Evolutionary conservation across 352 stramenopile species (phyloP).

Genomic region (Phytophthora cactorum): DNA sequence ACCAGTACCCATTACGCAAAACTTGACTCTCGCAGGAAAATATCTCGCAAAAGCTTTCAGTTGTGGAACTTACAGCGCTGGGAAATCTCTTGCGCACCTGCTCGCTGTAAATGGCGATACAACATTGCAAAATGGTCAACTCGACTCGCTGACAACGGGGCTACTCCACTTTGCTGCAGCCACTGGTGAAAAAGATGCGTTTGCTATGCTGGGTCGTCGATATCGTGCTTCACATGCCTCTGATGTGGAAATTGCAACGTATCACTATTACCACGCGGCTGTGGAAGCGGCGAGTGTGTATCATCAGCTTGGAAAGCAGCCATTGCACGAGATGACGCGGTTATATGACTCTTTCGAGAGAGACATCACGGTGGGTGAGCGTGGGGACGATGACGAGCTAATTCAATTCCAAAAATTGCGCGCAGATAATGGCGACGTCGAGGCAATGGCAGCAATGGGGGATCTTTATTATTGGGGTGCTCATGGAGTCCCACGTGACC

Average conservation of each 20-base stretch:
- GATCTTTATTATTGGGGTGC: constrained; percentile 92
- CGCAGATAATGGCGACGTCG: constrained; percentile 78
- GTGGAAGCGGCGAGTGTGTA: constrained; percentile 51
- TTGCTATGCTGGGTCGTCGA: constrained; percentile 57
- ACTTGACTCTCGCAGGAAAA: constrained; percentile 26
- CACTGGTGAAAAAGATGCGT: constrained; percentile 50
- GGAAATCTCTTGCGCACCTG: constrained; percentile 39
- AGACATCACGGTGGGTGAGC: constrained; percentile 38
- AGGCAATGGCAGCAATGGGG: constrained; percentile 84
- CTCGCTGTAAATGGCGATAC: constrained; percentile 2
- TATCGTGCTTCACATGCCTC: constrained; percentile 28
- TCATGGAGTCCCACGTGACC: constrained; percentile 74
- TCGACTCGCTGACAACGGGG: constrained; percentile 36
- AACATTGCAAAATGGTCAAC: background rate
- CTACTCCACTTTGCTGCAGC: constrained; percentile 60
- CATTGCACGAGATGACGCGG: constrained; percentile 77
- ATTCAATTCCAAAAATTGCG: constrained; percentile 88
- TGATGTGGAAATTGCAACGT: constrained; percentile 46
- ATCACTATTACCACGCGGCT: constrained; percentile 71
- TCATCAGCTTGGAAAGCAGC: constrained; percentile 77
- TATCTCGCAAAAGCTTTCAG: constrained; percentile 32
- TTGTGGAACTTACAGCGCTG: constrained; percentile 23
- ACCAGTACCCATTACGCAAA: constrained; percentile 14
- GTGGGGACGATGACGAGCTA: constrained; percentile 84
- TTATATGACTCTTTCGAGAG: constrained; percentile 74